phyloP scores from a whole-genome alignment of 805 yeast species.

The Ascoidea asiatica region DNA sequence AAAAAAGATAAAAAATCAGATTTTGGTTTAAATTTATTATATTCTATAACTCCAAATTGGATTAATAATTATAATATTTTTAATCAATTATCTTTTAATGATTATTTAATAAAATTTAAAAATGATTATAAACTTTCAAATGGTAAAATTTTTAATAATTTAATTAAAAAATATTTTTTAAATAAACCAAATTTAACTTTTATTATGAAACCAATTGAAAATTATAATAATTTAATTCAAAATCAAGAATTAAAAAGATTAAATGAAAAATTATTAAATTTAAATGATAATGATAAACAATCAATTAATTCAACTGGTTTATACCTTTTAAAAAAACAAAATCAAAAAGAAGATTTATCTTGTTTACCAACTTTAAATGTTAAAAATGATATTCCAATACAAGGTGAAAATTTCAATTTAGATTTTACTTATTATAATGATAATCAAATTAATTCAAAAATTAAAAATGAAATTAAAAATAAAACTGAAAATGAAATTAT shows the following conservation, averaged over 20 bases:
- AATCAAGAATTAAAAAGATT: conserved; percentile 47
- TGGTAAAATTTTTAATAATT: conserved; percentile 44
- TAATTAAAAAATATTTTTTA: conserved; percentile 41
- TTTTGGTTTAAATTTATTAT: conserved; percentile 71
- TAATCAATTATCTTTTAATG: conserved; percentile 50
- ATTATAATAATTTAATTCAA: conserved; percentile 35
- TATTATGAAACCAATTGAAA: conserved; percentile 57
- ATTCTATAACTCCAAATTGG: conserved; percentile 74
- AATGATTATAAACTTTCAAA: conserved; percentile 37
- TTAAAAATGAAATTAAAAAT: conserved; percentile 38
- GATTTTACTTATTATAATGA: conserved; percentile 10
- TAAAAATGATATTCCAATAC: conserved; percentile 51
- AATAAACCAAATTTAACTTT: conserved; percentile 51
- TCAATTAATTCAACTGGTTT: conserved; percentile 48
- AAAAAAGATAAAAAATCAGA: conserved; percentile 82
- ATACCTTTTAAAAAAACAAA: conserved; percentile 47
- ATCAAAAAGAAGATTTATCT: conserved; percentile 56
- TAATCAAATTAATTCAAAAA: conserved; percentile 19
- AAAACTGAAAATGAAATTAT: no score
- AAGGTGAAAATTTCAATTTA: conserved; percentile 26
- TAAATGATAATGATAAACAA: conserved; percentile 44
- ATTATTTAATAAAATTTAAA: conserved; percentile 44
- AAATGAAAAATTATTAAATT: conserved; percentile 21
- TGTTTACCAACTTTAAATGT: conserved; percentile 69
- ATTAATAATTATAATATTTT: conserved; percentile 73